A percentile compares a stretch with the other conserved stretches of the same genome.
Conservation (phyloP, 2,329 filamentous ascomycete species). For the Esteya vermicola region DNA sequence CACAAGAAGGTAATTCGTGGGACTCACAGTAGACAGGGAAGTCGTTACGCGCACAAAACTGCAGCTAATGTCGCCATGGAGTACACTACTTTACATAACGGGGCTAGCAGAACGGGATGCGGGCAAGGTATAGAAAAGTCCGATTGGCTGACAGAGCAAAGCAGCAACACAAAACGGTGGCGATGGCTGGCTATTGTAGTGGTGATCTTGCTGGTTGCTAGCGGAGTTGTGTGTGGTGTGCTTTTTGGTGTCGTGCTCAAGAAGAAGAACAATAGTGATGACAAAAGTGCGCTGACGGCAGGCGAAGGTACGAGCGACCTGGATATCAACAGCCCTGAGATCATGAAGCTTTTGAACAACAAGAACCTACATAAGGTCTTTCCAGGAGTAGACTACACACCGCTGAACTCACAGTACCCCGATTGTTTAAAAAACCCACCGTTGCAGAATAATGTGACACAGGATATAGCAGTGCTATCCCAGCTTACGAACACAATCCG, state of each 20-base stretch:
- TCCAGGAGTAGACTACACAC: constrained; percentile 89
- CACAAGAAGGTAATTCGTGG: no score
- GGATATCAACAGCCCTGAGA: constrained; percentile 59
- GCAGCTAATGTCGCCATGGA: no score
- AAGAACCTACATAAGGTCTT: constrained; percentile 79
- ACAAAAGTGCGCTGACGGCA: constrained; percentile 6
- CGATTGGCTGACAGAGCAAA: constrained; percentile 47
- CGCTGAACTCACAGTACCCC: constrained; percentile 80
- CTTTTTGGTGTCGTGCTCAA: constrained; percentile 58
- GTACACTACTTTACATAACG: no score
- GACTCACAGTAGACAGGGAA: no score
- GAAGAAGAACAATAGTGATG: constrained; percentile 28
- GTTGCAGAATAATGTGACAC: constrained; percentile 87
- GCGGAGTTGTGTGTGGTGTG: constrained; percentile 59
- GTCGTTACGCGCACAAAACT: no score
- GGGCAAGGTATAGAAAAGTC: constrained; percentile 45
- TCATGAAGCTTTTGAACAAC: constrained; percentile 66
- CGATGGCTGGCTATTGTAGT: constrained; percentile 54
- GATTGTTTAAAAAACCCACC: constrained; percentile 64
- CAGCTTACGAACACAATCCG: constrained; percentile 81
- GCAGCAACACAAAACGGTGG: constrained; percentile 47
- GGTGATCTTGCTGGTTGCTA: constrained; percentile 51
- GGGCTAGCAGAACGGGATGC: constrained; percentile 6
- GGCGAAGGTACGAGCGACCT: constrained; percentile 22
- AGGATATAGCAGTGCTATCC: constrained; percentile 77